These are phyloP conservation scores for Salmacisia buchloeana DNA, from an alignment of 1,284 basidiomycete species.

Conservation along the genomic window DNA sequence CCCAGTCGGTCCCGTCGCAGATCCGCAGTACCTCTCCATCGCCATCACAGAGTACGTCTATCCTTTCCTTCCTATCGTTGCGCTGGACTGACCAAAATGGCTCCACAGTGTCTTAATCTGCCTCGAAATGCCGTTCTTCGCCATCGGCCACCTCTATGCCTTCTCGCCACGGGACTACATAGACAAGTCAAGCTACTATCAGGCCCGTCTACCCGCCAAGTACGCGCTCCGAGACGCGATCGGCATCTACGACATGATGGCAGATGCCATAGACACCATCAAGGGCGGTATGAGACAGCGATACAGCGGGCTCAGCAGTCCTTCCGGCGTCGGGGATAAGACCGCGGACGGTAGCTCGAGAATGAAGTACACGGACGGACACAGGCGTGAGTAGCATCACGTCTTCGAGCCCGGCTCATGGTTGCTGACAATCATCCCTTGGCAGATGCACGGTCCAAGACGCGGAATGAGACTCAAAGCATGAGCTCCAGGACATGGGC, in stretches of 20 bases:
- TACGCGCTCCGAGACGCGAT: conserved; percentile 71
- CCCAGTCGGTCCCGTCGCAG: conserved; percentile 64
- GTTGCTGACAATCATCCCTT: too few species aligned
- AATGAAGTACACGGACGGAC: conserved; percentile 80
- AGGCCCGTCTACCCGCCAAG: conserved; percentile 38
- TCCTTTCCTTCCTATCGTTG: background rate
- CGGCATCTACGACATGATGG: conserved; percentile 76
- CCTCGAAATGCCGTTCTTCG: conserved; percentile 96
- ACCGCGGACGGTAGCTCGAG: too few species aligned
- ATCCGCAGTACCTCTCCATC: conserved; percentile 59
- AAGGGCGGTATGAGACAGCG: conserved; percentile 59
- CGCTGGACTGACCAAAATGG: background rate
- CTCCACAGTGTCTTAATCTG: conserved; percentile 59
- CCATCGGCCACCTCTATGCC: conserved; percentile 82
- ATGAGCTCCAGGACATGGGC: too few species aligned
- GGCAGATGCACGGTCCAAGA: too few species aligned
- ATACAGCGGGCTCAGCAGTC: conserved; percentile 91
- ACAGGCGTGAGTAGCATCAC: conserved; percentile 54
- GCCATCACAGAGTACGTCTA: conserved; percentile 33
- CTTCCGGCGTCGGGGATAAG: conserved; percentile 85
- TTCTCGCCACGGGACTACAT: conserved; percentile 56
- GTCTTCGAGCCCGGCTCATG: background rate
- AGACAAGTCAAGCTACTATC: conserved; percentile 30
- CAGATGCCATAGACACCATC: conserved; percentile 77
- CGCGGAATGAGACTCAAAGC: too few species aligned